A percentile compares a stretch with the other conserved stretches of the same genome.
phyloP scores from a whole-genome alignment of 2,329 filamentous ascomycete species.

The Nothophoma quercina region DNA sequence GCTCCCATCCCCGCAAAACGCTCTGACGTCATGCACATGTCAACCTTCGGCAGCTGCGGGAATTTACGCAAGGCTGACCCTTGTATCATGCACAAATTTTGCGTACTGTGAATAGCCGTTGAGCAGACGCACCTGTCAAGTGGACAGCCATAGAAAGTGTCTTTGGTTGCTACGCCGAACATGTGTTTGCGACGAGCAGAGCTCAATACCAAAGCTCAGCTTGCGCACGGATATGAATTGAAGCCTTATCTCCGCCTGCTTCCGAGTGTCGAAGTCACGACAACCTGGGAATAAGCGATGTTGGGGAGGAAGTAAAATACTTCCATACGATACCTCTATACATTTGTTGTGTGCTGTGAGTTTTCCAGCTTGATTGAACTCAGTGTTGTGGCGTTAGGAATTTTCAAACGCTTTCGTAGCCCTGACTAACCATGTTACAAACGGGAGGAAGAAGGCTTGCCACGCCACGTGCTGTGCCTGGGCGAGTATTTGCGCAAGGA shows the following conservation, averaged over 20 bases:
- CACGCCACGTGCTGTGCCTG: no score
- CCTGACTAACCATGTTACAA: no score
- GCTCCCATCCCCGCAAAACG: constrained; percentile 14
- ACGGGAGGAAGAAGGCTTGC: no score
- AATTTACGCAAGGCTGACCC: neutral
- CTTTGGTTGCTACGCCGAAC: neutral
- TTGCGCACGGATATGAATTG: neutral
- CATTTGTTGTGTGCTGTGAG: no score
- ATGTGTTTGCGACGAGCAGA: neutral
- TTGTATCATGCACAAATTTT: neutral
- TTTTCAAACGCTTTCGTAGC: no score
- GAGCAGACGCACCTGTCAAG: neutral
- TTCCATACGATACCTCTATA: no score
- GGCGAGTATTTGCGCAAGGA: no score
- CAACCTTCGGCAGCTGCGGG: constrained; percentile 16
- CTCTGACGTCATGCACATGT: constrained; percentile 16
- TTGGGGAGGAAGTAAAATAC: no score
- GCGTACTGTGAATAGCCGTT: neutral
- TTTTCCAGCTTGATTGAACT: no score
- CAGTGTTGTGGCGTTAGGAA: no score
- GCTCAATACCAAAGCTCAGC: neutral
- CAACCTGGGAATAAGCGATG: no score
- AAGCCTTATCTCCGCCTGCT: neutral
- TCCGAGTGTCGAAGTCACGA: no score
- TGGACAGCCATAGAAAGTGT: neutral